Evolutionary conservation across 768 basidiomycete genomes (phyloP).

Genomic region (Myochromella boudieri): DNA sequence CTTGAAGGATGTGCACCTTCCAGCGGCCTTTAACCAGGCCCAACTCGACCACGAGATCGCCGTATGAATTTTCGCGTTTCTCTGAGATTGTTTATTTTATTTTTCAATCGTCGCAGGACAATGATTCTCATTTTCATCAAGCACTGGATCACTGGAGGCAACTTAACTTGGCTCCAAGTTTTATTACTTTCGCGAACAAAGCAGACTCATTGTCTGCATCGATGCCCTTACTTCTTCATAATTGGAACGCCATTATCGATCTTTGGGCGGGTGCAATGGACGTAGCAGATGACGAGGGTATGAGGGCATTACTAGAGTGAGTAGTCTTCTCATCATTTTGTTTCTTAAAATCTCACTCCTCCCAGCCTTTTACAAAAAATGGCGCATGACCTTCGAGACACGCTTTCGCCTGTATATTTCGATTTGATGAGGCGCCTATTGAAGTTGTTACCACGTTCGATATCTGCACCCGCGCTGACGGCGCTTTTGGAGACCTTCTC

Average conservation of each 20-base stretch:
- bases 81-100: background rate
- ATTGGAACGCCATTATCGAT: conserved; percentile 68
- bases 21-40: conserved; percentile 56
- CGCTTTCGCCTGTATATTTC: conserved; percentile 62
- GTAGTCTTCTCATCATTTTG: conserved; percentile 24
- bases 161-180: conserved; percentile 75
- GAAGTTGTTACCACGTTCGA: conserved; percentile 52
- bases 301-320: conserved; percentile 76
- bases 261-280: conserved; percentile 64
- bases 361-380: conserved; percentile 75
- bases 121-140: conserved; percentile 76
- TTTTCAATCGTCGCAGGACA: conserved; percentile 47
- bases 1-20: conserved; percentile 70
- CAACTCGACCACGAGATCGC: conserved; percentile 62
- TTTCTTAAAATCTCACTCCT: conserved; percentile 3
- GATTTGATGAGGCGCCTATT: conserved; percentile 57
- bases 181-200: conserved; percentile 66
- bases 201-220: conserved; percentile 65
- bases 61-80: conserved; percentile 28
- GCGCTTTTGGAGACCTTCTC: conserved; percentile 68
- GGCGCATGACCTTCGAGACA: conserved; percentile 77
- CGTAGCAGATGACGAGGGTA: conserved; percentile 66
- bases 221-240: conserved; percentile 79
- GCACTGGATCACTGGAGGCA: conserved; percentile 76
- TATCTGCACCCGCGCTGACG: conserved; percentile 61